Conservation (phyloP, 768 basidiomycete genomes). For the Pulveroboletus sp. region DNA sequence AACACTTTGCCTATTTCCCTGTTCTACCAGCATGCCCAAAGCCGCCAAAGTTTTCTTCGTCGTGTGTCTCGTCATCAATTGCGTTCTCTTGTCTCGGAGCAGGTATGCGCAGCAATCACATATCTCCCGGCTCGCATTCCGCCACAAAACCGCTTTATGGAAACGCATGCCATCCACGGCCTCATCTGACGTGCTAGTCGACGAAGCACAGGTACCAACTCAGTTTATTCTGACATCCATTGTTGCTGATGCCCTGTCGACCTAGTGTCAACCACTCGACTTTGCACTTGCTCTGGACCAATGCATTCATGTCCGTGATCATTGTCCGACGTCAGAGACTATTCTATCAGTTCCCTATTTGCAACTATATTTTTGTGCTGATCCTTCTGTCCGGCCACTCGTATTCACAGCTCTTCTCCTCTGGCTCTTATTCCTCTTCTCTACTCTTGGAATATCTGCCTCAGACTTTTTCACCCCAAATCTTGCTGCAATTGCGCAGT, state of each 20-base stretch:
- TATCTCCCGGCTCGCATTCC: neutral
- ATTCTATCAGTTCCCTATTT: slow-evolving; percentile 70
- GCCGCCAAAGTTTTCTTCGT: slow-evolving; percentile 49
- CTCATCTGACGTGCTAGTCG: neutral
- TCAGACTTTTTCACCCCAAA: slow-evolving; percentile 99
- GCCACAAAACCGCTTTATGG: slow-evolving; percentile 3
- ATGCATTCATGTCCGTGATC: slow-evolving; percentile 56
- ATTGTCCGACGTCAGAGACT: slow-evolving; percentile 58
- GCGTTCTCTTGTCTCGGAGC: slow-evolving; percentile 62
- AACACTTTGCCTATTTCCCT: neutral
- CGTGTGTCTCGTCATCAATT: slow-evolving; percentile 49
- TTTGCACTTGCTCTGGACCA: slow-evolving; percentile 46
- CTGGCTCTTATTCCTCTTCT: slow-evolving; percentile 92
- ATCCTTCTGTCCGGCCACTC: slow-evolving; percentile 48
- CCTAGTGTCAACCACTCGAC: slow-evolving; percentile 62
- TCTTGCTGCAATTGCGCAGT: slow-evolving; percentile 79
- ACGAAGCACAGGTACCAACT: slow-evolving; percentile 7
- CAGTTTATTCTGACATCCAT: neutral
- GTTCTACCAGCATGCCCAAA: slow-evolving; percentile 39
- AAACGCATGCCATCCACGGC: slow-evolving; percentile 3
- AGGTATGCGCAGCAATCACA: slow-evolving; percentile 37
- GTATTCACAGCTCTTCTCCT: slow-evolving; percentile 59
- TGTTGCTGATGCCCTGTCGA: neutral
- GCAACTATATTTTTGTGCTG: slow-evolving; percentile 64
- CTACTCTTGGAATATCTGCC: slow-evolving; percentile 90